phyloP scores from a whole-genome alignment of 441 rosid species.

The California macrophylla region DNA sequence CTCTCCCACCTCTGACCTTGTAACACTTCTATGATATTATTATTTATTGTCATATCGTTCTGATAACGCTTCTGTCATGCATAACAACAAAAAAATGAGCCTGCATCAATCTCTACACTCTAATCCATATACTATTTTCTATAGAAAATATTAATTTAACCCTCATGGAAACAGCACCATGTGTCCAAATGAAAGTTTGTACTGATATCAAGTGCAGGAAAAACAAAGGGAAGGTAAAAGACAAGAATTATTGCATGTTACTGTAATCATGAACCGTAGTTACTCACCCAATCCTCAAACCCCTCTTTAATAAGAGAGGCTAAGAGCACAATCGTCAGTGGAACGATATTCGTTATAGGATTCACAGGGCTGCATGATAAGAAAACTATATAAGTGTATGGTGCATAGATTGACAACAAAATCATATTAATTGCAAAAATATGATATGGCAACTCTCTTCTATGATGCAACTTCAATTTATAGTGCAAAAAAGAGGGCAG shows the following conservation, averaged over 20 bases:
- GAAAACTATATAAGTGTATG: constrained; percentile 16
- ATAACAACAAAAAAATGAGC: constrained; percentile 18
- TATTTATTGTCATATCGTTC: constrained; percentile 91
- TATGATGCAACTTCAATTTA: background rate
- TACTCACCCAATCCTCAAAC: constrained; percentile 95
- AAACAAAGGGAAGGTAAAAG: constrained; percentile 3
- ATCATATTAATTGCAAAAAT: constrained; percentile 1
- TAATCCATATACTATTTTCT: background rate
- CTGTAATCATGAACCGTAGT: constrained; percentile 15
- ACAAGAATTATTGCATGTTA: background rate
- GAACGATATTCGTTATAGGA: constrained; percentile 88
- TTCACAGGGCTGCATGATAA: constrained; percentile 79
- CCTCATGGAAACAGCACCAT: constrained; percentile 6
- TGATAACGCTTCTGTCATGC: constrained; percentile 84
- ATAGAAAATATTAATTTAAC: constrained; percentile 3
- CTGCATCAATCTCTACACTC: background rate
- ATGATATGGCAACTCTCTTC: background rate
- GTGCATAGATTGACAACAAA: background rate
- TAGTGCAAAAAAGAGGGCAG: background rate
- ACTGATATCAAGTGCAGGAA: constrained; percentile 7
- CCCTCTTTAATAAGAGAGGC: constrained; percentile 98
- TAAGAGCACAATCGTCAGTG: constrained; percentile 84
- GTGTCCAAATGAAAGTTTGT: constrained; percentile 2
- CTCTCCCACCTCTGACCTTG: constrained; percentile 72
- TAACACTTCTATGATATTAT: constrained; percentile 63